Evolutionary conservation across 306 rosid genomes (phyloP).

Genomic region (Medicago ruthenica): DNA sequence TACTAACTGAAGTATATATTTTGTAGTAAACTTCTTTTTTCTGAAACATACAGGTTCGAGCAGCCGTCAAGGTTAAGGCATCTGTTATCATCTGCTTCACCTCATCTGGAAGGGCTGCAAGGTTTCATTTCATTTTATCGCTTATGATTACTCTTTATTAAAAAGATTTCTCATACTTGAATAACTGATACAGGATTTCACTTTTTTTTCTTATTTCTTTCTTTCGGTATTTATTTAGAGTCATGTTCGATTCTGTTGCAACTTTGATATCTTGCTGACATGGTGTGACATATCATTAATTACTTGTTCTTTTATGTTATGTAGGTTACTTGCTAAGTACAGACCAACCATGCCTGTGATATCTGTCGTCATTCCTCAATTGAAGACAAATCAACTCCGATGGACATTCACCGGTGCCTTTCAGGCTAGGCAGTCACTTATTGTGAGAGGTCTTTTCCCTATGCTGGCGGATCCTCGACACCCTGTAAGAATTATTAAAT

Average conservation of each 20-base stretch:
- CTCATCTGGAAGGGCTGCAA: conserved; percentile 98
- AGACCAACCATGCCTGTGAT: conserved; percentile 93
- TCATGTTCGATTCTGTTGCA: conserved; percentile 16
- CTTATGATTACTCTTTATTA: not conserved
- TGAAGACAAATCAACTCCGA: conserved; percentile 77
- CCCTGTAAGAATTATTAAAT: conserved; percentile 67
- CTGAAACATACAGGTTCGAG: conserved; percentile 72
- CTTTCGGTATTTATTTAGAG: not conserved
- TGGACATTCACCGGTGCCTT: conserved; percentile 95
- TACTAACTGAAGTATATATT: conserved; percentile 13
- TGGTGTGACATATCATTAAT: not conserved
- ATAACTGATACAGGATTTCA: conserved; percentile 4
- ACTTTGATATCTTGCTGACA: conserved; percentile 14
- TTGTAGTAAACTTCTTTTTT: conserved; percentile 33
- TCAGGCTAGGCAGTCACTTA: conserved; percentile 98
- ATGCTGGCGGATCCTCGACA: conserved; percentile 97
- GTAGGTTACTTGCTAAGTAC: conserved; percentile 89
- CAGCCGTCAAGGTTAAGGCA: conserved; percentile 97
- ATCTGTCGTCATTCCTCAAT: conserved; percentile 83
- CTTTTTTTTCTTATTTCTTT: conserved; percentile 1
- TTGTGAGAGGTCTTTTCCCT: conserved; percentile 95
- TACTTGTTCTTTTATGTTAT: conserved; percentile 5
- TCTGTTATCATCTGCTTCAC: conserved; percentile 94
- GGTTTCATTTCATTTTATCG: conserved; percentile 49
- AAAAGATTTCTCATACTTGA: not conserved